Evolutionary conservation across 1,139 yeast genomes (phyloP).

Genomic region (Hemisphaericaspora lyxosophila): DNA sequence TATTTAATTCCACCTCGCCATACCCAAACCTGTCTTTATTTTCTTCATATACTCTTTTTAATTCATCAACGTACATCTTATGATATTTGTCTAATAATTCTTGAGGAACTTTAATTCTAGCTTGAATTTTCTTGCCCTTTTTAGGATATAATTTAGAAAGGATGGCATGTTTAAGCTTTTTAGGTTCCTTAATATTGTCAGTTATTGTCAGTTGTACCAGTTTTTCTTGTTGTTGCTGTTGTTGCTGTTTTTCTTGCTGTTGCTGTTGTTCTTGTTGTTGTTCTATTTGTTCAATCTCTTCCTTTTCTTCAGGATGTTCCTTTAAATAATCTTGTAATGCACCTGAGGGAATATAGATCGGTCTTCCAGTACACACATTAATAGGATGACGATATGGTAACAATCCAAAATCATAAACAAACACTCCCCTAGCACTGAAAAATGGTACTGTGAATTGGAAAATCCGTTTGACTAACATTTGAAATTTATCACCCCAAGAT

Average conservation of each 20-base stretch:
- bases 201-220: too few species aligned
- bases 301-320: constrained; percentile 28
- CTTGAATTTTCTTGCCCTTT: constrained; percentile 15
- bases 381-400: constrained; percentile 84
- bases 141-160: constrained; percentile 21
- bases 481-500: constrained; percentile 56
- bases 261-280: constrained; percentile 4
- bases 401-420: constrained; percentile 89
- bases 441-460: constrained; percentile 87
- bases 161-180: constrained; percentile 11
- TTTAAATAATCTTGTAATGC: constrained; percentile 31
- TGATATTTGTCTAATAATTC: constrained; percentile 69
- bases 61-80: constrained; percentile 63
- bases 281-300: constrained; percentile 8
- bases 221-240: constrained; percentile 1
- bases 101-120: constrained; percentile 35
- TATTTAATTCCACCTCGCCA: constrained; percentile 47
- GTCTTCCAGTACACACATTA: constrained; percentile 76
- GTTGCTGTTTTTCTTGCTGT: background rate
- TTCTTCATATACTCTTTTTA: constrained; percentile 65
- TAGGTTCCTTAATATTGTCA: background rate
- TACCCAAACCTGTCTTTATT: constrained; percentile 63
- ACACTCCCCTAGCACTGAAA: constrained; percentile 89
- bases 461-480: constrained; percentile 65
- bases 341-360: constrained; percentile 64